Conservation (phyloP, 169 alveolate genomes). For the Pseudocohnilembus persalinus region DNA sequence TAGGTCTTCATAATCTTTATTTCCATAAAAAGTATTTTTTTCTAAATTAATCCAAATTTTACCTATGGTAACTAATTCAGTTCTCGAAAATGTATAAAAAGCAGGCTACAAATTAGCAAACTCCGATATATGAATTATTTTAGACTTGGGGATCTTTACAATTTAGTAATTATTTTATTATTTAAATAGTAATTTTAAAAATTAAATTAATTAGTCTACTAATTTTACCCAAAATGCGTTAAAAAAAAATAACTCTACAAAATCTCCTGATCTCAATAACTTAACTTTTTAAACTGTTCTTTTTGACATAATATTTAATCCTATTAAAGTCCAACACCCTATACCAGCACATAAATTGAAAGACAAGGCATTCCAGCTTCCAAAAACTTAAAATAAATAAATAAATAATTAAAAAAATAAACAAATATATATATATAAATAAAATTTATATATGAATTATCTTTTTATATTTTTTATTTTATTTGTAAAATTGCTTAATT, state of each 20-base stretch:
- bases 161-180: too few species aligned
- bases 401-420: not conserved
- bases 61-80: conserved; percentile 40
- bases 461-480: too few species aligned
- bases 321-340: conserved; percentile 12
- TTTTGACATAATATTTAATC: conserved; percentile 35
- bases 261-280: conserved; percentile 39
- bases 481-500: too few species aligned
- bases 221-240: conserved; percentile 41
- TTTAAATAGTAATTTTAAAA: not conserved
- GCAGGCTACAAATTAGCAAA: conserved; percentile 33
- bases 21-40: conserved; percentile 34
- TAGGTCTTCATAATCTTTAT: conserved; percentile 19
- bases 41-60: conserved; percentile 47
- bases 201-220: not conserved
- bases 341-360: conserved; percentile 28
- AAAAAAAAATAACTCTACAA: conserved; percentile 36
- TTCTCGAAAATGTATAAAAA: conserved; percentile 32
- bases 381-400: conserved; percentile 25
- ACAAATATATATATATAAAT: too few species aligned
- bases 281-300: conserved; percentile 42
- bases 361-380: conserved; percentile 42
- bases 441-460: too few species aligned
- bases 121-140: conserved; percentile 36
- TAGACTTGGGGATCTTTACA: conserved; percentile 19